Conservation (phyloP, 2,329 filamentous ascomycete genomes). For the Penicillium sp. region DNA sequence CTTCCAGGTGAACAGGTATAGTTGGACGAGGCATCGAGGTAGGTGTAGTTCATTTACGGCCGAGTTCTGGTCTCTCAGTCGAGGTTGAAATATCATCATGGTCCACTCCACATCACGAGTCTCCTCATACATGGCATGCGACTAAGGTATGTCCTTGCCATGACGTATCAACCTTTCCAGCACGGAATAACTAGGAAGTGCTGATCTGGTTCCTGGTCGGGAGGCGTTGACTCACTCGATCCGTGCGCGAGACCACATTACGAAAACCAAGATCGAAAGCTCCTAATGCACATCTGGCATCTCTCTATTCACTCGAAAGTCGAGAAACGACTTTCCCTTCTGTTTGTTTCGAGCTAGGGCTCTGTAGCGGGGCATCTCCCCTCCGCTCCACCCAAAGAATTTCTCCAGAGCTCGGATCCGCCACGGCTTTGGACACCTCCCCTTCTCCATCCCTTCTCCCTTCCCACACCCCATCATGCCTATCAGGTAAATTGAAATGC, state of each 20-base stretch:
- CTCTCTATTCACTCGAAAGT: background rate
- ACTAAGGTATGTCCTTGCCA: no score
- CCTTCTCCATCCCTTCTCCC: conserved; percentile 19
- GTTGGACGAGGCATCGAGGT: no score
- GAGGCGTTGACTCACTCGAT: conserved; percentile 9
- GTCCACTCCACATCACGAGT: no score
- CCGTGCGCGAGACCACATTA: conserved; percentile 1
- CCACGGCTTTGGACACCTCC: conserved; percentile 14
- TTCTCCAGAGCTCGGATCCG: conserved; percentile 27
- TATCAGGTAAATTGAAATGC: conserved; percentile 30
- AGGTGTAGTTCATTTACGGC: no score
- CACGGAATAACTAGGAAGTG: no score
- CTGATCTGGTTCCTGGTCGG: no score
- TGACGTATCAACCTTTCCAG: no score
- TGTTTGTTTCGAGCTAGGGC: conserved; percentile 19
- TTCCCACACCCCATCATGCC: conserved; percentile 30
- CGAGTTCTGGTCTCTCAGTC: no score
- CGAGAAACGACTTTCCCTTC: background rate
- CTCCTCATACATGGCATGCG: no score
- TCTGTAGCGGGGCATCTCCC: conserved; percentile 23
- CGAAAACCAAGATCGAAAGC: no score
- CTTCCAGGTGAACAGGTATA: no score
- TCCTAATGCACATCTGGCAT: background rate
- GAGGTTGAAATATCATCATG: no score
- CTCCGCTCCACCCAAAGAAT: conserved; percentile 27